A percentile compares a stretch with the other conserved stretches of the same genome.
phyloP scores from a whole-genome alignment of 305 asterid genomes.

The Rubia occidens region DNA sequence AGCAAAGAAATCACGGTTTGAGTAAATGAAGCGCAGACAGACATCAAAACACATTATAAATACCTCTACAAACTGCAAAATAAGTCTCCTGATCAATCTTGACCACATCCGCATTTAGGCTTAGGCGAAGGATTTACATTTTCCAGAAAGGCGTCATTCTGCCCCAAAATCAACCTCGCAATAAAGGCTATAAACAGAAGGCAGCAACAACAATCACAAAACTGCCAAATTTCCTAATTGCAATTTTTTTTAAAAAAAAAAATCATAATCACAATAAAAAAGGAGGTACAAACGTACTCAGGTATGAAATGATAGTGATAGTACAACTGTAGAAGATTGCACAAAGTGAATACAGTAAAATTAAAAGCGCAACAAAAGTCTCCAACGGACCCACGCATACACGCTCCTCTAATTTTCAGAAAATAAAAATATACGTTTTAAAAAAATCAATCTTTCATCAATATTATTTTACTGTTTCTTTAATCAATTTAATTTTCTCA shows the following conservation, averaged over 20 bases:
- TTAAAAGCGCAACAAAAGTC: constrained; percentile 1
- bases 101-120: constrained; percentile 35
- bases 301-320: neutral
- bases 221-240: too few relatives aligned
- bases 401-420: neutral
- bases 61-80: constrained; percentile 20
- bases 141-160: constrained; percentile 29
- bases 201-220: constrained; percentile 1
- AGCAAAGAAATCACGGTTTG: neutral
- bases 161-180: constrained; percentile 34
- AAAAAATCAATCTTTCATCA: too few relatives aligned
- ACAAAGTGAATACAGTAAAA: neutral
- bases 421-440: too few relatives aligned
- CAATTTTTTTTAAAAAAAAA: neutral
- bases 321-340: constrained; percentile 11
- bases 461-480: too few relatives aligned
- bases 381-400: constrained; percentile 6
- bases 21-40: neutral
- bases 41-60: neutral
- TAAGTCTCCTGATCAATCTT: constrained; percentile 35
- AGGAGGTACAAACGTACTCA: neutral
- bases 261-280: neutral
- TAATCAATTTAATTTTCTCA: too few relatives aligned
- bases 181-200: constrained; percentile 54
- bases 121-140: constrained; percentile 55